Conservation (phyloP, 2,329 filamentous ascomycete species). For the Cytospora leucostoma region DNA sequence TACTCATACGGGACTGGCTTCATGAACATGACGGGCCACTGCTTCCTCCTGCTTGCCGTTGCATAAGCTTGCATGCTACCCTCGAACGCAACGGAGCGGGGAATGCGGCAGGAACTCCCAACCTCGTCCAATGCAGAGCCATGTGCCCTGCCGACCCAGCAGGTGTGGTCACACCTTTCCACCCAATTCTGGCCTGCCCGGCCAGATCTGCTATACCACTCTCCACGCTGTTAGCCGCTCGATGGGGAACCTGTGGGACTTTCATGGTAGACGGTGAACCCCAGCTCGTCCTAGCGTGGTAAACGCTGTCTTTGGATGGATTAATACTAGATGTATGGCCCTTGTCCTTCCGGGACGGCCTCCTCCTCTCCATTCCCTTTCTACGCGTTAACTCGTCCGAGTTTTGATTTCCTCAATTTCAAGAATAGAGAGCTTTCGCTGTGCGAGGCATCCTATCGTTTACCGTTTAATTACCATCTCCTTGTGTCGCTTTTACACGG, state of each 20-base stretch:
- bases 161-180: slow-evolving; percentile 25
- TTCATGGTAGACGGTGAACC: slow-evolving; percentile 7
- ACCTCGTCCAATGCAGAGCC: slow-evolving; percentile 23
- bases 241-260: slow-evolving; percentile 18
- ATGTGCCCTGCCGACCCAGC: slow-evolving; percentile 14
- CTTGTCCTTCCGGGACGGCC: slow-evolving; percentile 25
- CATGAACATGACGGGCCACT: background rate
- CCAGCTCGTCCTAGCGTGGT: slow-evolving; percentile 15
- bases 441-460: slow-evolving; percentile 49
- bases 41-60: slow-evolving; percentile 8
- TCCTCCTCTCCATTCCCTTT: slow-evolving; percentile 35
- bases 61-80: slow-evolving; percentile 22
- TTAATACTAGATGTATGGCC: slow-evolving; percentile 24
- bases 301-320: slow-evolving; percentile 6
- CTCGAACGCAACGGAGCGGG: slow-evolving; percentile 8
- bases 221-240: slow-evolving; percentile 25
- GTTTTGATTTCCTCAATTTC: slow-evolving; percentile 32
- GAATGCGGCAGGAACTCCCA: slow-evolving; percentile 2
- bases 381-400: slow-evolving; percentile 36
- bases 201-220: slow-evolving; percentile 3
- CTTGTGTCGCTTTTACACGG: slow-evolving; percentile 31
- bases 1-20: slow-evolving; percentile 2
- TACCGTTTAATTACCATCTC: slow-evolving; percentile 35
- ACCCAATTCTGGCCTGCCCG: slow-evolving; percentile 19
- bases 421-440: slow-evolving; percentile 43